Evolutionary conservation across 2,329 filamentous ascomycete genomes (phyloP).

Genomic region (Pestalotiopsis sp.): DNA sequence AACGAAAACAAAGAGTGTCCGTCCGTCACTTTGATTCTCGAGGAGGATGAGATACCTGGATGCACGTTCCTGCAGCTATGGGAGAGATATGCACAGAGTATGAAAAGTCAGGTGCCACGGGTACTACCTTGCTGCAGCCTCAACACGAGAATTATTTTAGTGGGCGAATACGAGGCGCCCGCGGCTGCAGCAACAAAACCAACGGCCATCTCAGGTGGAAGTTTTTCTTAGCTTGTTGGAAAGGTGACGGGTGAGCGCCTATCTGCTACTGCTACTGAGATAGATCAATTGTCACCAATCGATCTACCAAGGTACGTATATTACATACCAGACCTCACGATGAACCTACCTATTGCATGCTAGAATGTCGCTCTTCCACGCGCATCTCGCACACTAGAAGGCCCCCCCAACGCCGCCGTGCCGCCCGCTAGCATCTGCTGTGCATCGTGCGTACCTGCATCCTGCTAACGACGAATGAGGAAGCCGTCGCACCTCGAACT

Average conservation of each 20-base stretch:
- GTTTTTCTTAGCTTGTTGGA: background rate
- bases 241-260: background rate
- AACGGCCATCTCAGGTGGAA: slow-evolving; percentile 10
- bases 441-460: slow-evolving; percentile 8
- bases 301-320: background rate
- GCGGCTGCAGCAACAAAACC: slow-evolving; percentile 1
- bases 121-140: slow-evolving; percentile 3
- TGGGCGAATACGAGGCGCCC: slow-evolving; percentile 12
- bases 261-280: background rate
- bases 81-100: background rate
- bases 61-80: background rate
- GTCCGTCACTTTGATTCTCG: background rate
- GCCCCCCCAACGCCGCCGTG: background rate
- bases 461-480: background rate
- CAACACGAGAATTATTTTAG: background rate
- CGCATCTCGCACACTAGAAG: background rate
- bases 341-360: background rate
- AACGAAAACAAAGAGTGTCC: no score
- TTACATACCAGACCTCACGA: background rate
- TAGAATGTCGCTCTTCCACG: no score
- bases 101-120: background rate
- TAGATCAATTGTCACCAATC: background rate
- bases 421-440: slow-evolving; percentile 4
- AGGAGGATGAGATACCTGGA: background rate
- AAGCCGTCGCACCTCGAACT: background rate